Base-by-base conservation (phyloP, 306 rosid genomes). In the Ceratonia siliqua region DNA sequence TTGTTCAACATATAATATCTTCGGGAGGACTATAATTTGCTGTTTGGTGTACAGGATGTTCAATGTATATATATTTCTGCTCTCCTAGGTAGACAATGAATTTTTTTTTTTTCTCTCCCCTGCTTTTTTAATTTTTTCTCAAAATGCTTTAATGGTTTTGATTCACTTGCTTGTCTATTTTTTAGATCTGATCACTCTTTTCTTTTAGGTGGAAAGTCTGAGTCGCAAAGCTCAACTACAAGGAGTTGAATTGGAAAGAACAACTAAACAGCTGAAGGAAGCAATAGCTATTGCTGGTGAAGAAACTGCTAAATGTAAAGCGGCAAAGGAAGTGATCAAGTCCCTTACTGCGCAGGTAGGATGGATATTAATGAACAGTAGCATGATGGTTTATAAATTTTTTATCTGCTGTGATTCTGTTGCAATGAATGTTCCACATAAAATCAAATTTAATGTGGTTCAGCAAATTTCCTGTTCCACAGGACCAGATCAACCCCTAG, bases 281-380 rank as follows among this genome's bases (percentile, higher is more conserved):
- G 98, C 96, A 74, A 82, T 84, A 82, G 89, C 93, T 77, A 85
- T 90, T 80, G 96, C 96, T 17, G 94, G 85, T 73, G 98, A 89
- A 64, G 98, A 91, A 89, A 82, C 96, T 83, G 85, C 89, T 73
- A 91, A 84, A 83, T 90, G 97, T 84, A 94, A 90, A 83, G 95
- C 89, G 22, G 98, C 98, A 77, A 94, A 94, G 84, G 98, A 94
- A 86, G 98, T 94, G 81, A 94, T 90, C 86, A 92, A 90, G 83
- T 94, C 98, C 1, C 98, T 94, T 75, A 94, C 97, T 62, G 96
- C 97, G 52, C 95, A 90, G 88, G 98, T 94, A 84, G 83, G 89
- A 64, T 78, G 65, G 58, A 71, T 78, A 32, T 22, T 72, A 63
- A 55, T 55, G 20, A 38, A 11, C 22, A 18, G 50, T 61, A 12